Base-by-base conservation (phyloP, 2,329 filamentous ascomycete species). In the Bertia moriformis region DNA sequence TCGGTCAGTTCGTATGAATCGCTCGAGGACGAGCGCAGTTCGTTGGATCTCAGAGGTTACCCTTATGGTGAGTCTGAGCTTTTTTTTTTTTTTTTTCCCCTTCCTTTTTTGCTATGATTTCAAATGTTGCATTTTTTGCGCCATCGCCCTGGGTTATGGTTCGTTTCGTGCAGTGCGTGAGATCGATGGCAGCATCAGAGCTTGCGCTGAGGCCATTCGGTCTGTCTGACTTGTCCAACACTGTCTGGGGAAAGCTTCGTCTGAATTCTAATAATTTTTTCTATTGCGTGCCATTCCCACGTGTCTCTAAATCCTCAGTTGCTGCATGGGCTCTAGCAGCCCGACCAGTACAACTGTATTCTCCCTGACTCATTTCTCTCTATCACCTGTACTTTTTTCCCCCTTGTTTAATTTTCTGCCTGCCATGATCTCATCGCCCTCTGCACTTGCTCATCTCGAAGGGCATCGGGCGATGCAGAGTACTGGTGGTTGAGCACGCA, bases 1-100 rank as follows among this genome's bases (percentile, higher is more conserved):
- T 60, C 57, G 19, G 57, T 60, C 47, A 59, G 56, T 44, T 60
- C 57, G 22, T 60, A 60, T 44, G 57, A 60, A 38, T 59, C 56
- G 42, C 52, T 60, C 42, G 57, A 60, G 14, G 57, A 59, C 43
- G 57, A 60, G 32, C 55, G 54, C 42, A 52, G 45, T 38, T 52
- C 55, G 17, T 48, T 59, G 40, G 57, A 60, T 50, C 46, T 59
- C 32, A 46, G 56, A 45, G 52, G 51, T 19, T 59, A 59, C 45
- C 52, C 54, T 22, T 59, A 58, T 54, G 53, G 57, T 60, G 54
- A 50, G 57, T 56, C 42, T 41, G 46, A 46, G 41, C 40, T 41
- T 40, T 43, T 45, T 43, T n/a, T 20, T 48, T 49, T 44, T 29
- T n/a, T 29, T 10, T 29, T 29, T 10, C n/a, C 10, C 24, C 24